Evolutionary conservation across 2,329 filamentous ascomycete species (phyloP), one percentile per base, ranked within the genome.

Genomic region (Zalaria obscura): DNA sequence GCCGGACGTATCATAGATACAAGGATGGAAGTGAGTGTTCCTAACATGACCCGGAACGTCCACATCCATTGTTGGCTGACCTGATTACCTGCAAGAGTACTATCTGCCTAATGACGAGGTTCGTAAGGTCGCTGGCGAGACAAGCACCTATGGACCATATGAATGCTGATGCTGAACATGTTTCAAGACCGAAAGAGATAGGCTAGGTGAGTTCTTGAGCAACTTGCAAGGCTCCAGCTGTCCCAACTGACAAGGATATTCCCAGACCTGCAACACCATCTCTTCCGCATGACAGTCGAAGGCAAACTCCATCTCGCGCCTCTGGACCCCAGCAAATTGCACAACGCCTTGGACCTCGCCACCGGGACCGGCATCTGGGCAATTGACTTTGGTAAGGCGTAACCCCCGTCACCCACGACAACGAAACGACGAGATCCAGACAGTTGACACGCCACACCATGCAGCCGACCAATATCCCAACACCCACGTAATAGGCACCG

Each of bases 211-310:
- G 18, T 18, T 18, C 18, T 2, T 18, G 18, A 18, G 18, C 18
- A 18, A 18, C 18, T 18, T 18, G 18, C 18, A 18, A 18, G 18
- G 18, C 18, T 18, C 18, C 18, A 18, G 18, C 18, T 18, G 18
- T 18, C 18, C 18, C 18, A 18, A 18, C 18, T 18, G 18, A 18
- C 18, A 18, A 18, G 18, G 18, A 18, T 18, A 18, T 18, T 18
- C 18, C 18, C 18, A 6, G 63, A 65, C 48, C 54, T 69, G 40
- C 62, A 63, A 7, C 60, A 63, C 43, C 58, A 60, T 52, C 52
- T 63, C 48, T 55, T 52, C 50, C 40, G 50, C n/a, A 45, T 58
- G 35, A 48, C 55, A 0, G 44, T 47, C 4, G 39, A 45, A 39
- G 39, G 39, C 5, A 28, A 36, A 25, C 34, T 47, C 6, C 42